Conservation (phyloP, 1,284 basidiomycete genomes). For the Cryptococcus neoformans region DNA sequence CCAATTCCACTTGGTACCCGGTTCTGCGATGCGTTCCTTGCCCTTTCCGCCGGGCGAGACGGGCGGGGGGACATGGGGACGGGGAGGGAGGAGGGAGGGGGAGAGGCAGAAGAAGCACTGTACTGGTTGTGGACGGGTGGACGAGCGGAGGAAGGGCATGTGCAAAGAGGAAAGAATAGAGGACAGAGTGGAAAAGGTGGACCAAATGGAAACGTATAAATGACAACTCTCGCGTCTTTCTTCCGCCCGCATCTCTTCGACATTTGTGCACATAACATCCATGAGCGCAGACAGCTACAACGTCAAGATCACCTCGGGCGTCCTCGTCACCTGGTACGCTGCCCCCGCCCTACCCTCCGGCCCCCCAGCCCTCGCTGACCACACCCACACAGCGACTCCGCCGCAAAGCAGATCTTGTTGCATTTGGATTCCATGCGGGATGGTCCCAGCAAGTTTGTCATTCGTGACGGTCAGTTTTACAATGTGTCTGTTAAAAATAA, state of each 20-base stretch:
- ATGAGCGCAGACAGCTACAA: constrained; percentile 19
- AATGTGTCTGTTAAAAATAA: neutral
- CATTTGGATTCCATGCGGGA: constrained; percentile 34
- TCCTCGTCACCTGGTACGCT: constrained; percentile 32
- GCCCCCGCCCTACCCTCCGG: neutral
- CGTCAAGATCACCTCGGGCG: constrained; percentile 25
- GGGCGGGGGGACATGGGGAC: neutral
- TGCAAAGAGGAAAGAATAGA: neutral
- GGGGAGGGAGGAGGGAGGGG: constrained; percentile 21
- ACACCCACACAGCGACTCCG: constrained; percentile 35
- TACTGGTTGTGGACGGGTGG: constrained; percentile 27
- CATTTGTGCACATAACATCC: neutral
- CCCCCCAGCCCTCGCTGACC: too few relatives aligned
- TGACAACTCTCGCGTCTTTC: neutral
- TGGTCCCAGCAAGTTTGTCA: constrained; percentile 37
- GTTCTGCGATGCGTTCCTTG: constrained; percentile 17
- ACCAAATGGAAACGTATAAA: neutral
- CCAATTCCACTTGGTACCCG: constrained; percentile 39
- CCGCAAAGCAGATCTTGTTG: constrained; percentile 46
- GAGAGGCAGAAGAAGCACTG: constrained; percentile 47
- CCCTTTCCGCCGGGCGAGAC: constrained; percentile 13
- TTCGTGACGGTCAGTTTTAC: constrained; percentile 36
- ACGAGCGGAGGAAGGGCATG: constrained; percentile 25
- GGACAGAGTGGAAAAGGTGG: neutral
- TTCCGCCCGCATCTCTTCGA: neutral